phyloP scores from a whole-genome alignment of 169 alveolate species.

The Eimeria necatrix region DNA sequence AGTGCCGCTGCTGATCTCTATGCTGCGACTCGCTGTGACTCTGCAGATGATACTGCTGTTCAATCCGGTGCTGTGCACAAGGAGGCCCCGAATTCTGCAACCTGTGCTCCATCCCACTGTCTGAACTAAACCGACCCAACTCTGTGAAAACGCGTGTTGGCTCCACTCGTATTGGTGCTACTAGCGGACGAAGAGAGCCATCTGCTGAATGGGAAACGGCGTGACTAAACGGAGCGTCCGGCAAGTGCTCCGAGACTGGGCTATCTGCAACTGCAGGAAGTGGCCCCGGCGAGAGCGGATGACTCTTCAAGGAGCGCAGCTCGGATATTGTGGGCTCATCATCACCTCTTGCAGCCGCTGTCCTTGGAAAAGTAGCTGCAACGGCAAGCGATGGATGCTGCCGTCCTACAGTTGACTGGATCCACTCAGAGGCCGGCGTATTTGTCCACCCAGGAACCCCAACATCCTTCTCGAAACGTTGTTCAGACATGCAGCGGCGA shows the following conservation, averaged over 20 bases:
- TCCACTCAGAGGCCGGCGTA: not conserved
- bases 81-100: too few species aligned
- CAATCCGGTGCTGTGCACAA: not conserved
- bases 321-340: not conserved
- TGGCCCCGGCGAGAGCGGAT: not conserved
- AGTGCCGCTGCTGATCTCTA: not conserved
- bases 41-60: not conserved
- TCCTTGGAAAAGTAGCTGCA: not conserved
- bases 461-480: not conserved
- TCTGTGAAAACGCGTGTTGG: not conserved
- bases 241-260: not conserved
- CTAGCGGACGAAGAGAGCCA: not conserved
- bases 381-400: not conserved
- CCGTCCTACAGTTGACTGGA: not conserved
- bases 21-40: not conserved
- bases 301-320: not conserved
- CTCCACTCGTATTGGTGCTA: slow-evolving; percentile 16
- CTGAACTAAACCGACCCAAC: not conserved
- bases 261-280: not conserved
- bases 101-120: too few species aligned
- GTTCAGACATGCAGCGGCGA: slow-evolving; percentile 71
- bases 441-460: not conserved
- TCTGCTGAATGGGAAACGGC: not conserved
- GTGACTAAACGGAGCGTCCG: not conserved
- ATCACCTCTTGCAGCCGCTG: not conserved